Conservation (phyloP, 805 yeast species). For the Candida parachauliodes region DNA sequence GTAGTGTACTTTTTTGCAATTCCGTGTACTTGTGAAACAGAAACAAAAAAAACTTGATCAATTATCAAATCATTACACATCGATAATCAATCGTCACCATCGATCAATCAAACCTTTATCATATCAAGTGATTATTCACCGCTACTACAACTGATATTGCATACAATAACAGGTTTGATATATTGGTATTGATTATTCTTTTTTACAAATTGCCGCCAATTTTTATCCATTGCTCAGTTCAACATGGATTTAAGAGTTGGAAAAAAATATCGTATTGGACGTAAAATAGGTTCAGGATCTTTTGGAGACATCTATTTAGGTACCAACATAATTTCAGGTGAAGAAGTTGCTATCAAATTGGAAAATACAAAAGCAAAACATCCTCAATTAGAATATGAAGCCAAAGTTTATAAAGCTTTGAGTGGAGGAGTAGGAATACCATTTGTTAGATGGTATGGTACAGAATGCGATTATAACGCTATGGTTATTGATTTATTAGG, state of each 20-base stretch:
- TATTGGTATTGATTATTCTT: no score
- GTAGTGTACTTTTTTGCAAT: no score
- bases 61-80: no score
- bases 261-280: constrained; percentile 87
- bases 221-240: background rate
- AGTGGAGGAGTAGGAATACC: constrained; percentile 98
- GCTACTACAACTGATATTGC: no score
- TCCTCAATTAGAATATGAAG: constrained; percentile 96
- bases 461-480: constrained; percentile 94
- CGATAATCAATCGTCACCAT: no score
- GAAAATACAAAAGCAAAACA: constrained; percentile 89
- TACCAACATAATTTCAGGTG: constrained; percentile 91
- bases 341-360: constrained; percentile 94
- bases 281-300: constrained; percentile 95
- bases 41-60: no score
- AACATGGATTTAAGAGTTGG: constrained; percentile 50
- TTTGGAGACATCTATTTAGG: constrained; percentile 96
- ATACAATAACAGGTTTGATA: no score
- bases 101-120: no score
- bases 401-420: constrained; percentile 88
- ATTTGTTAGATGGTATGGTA: constrained; percentile 91
- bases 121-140: no score
- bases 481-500: constrained; percentile 96
- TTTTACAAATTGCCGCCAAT: no score
- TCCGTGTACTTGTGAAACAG: no score